Conservation (phyloP, 2,329 filamentous ascomycete species). For the Biscogniauxia mediterranea region DNA sequence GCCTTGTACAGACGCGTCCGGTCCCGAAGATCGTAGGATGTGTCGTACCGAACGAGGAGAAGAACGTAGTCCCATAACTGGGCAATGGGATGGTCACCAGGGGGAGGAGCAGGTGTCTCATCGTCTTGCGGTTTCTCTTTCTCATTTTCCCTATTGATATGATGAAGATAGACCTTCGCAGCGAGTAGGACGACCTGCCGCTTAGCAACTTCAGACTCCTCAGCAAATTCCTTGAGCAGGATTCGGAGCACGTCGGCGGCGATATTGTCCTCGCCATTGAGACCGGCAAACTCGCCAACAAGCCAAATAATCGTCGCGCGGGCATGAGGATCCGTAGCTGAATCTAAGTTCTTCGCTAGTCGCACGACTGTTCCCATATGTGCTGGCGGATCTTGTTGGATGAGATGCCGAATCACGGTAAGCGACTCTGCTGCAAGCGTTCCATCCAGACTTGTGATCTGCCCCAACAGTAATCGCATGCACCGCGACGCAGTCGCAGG, state of each 20-base stretch:
- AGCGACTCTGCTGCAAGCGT: conserved; percentile 88
- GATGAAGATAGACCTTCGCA: conserved; percentile 94
- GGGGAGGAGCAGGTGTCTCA: conserved; percentile 33
- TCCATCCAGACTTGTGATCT: conserved; percentile 85
- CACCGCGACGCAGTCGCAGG: conserved; percentile 71
- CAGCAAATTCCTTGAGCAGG: conserved; percentile 77
- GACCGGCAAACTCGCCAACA: conserved; percentile 86
- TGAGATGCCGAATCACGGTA: conserved; percentile 92
- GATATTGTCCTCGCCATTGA: conserved; percentile 80
- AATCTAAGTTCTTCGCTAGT: conserved; percentile 87
- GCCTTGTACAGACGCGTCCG: conserved; percentile 85
- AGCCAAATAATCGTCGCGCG: conserved; percentile 96
- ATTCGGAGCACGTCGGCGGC: conserved; percentile 90
- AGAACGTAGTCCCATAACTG: conserved; percentile 83
- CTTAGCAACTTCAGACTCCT: conserved; percentile 83
- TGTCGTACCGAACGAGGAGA: conserved; percentile 85
- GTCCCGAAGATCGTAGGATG: conserved; percentile 91
- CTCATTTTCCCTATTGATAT: conserved; percentile 66
- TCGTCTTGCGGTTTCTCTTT: conserved; percentile 31
- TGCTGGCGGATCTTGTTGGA: conserved; percentile 80
- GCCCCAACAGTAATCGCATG: conserved; percentile 75
- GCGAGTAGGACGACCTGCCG: conserved; percentile 88
- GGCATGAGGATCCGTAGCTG: conserved; percentile 81
- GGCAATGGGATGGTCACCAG: conserved; percentile 65
- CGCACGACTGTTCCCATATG: conserved; percentile 85